Evolutionary conservation across 192 early-diverging fungal genomes (phyloP), one percentile per base, ranked within the genome.

Genomic region (Rhizophagus sp.): DNA sequence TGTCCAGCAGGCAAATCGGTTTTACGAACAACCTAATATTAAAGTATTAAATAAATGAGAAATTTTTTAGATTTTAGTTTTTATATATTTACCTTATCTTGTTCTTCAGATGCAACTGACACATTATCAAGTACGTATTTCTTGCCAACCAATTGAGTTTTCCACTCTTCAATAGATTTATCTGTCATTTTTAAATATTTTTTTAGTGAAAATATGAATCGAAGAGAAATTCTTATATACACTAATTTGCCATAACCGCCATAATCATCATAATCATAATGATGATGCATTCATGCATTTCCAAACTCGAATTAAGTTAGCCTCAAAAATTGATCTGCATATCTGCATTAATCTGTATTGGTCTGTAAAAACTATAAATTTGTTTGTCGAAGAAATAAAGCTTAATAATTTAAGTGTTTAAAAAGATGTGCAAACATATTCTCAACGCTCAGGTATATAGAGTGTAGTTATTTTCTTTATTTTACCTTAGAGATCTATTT

Each of bases 371-470:
- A 12, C 11, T 12, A 47, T 47, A 47, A 47, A 47, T 47, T 47
- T 47, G 1, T 0, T 47, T 39, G 39, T 41, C 7, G 7, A 47
- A 47, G 11, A 47, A 47, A 47, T 12, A 41, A 41, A 41, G 39
- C 39, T 57, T 57, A 22, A 57, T 17, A 57, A 22, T 57, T 57
- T 22, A 19, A n/a, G 17, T 15, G 4, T 27, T 36, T 57, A 8
- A 44, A 30, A 80, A 64, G 81, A 96, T 96, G 95, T 96, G 97
- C 89, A 99, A 99, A 89, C 97, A 99, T 83, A 88, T 99, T 75
- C 89, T 99, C 70, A 99, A 99, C 89, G 96, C 96, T 30, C 97
- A 99, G 88, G 97, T 94, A 90, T 57, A 69, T 27, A 87, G 96
- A 93, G 89, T 57, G 57, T 27, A 27, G 25, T 61, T 39, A 15